Evolutionary conservation across 2,329 filamentous ascomycete species (phyloP).

Genomic region (Paraphoma chrysanthemicola): DNA sequence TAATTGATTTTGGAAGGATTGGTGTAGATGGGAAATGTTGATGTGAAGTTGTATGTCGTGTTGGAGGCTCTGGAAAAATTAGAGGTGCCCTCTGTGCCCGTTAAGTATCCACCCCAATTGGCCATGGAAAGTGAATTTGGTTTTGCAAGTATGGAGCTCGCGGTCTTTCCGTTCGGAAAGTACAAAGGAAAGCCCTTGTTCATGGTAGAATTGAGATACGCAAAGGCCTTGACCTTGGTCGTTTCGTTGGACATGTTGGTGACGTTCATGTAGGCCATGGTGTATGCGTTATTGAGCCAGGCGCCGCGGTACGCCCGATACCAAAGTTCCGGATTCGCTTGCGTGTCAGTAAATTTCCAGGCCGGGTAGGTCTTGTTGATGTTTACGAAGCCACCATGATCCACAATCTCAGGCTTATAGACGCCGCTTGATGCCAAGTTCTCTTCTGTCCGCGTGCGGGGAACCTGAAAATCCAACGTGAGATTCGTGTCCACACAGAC

Average conservation of each 20-base stretch:
- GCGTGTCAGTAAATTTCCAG: constrained; percentile 38
- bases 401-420: constrained; percentile 42
- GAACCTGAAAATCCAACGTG: constrained; percentile 54
- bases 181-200: constrained; percentile 44
- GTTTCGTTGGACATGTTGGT: constrained; percentile 26
- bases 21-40: neutral
- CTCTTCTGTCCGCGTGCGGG: constrained; percentile 15
- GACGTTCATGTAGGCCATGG: constrained; percentile 52
- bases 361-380: constrained; percentile 46
- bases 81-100: constrained; percentile 3
- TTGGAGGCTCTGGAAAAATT: constrained; percentile 1
- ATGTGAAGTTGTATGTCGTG: neutral
- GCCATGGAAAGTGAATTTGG: neutral
- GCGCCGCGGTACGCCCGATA: constrained; percentile 54
- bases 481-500: constrained; percentile 54
- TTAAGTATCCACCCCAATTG: neutral
- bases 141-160: neutral
- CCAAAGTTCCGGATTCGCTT: constrained; percentile 47
- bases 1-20: neutral
- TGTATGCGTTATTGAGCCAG: constrained; percentile 51
- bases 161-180: neutral
- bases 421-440: constrained; percentile 2
- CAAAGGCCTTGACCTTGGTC: constrained; percentile 30
- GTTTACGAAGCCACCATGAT: constrained; percentile 54
- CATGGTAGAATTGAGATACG: constrained; percentile 49